phyloP scores from a whole-genome alignment of 768 basidiomycete species.

The Boletus tylopilopsis region DNA sequence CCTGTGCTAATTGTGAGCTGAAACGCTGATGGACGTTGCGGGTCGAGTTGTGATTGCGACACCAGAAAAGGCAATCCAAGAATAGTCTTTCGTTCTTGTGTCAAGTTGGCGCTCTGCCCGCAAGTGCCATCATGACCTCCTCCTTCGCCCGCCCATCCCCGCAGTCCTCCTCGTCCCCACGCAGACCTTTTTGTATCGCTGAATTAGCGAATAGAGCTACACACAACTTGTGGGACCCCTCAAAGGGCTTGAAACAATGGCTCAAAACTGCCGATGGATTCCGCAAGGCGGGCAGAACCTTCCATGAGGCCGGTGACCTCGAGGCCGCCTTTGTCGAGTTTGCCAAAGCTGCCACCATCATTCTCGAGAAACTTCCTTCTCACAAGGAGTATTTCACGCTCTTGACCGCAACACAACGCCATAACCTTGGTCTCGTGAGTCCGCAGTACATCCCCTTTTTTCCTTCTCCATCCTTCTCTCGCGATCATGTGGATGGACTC shows the following conservation, averaged over 20 bases:
- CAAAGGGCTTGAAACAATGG: conserved; percentile 60
- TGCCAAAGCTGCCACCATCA: conserved; percentile 72
- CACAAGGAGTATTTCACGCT: conserved; percentile 62
- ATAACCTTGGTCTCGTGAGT: conserved; percentile 70
- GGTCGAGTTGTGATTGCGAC: neutral
- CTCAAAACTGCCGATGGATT: conserved; percentile 62
- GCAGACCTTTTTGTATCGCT: conserved; percentile 57
- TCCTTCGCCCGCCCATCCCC: conserved; percentile 16
- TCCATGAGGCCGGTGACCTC: conserved; percentile 48
- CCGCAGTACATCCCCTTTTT: conserved; percentile 14
- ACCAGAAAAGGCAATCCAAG: neutral
- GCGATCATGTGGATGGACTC: conserved; percentile 1
- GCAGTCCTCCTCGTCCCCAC: conserved; percentile 13
- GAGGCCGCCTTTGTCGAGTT: conserved; percentile 71
- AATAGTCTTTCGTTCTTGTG: too few relatives aligned
- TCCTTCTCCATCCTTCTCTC: neutral
- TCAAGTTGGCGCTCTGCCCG: too few relatives aligned
- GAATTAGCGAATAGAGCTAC: conserved; percentile 64
- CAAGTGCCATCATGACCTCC: too few relatives aligned
- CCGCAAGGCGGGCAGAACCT: conserved; percentile 50
- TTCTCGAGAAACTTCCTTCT: conserved; percentile 72
- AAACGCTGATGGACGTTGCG: neutral
- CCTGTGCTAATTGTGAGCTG: neutral
- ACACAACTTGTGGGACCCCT: conserved; percentile 52
- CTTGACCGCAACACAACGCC: conserved; percentile 54